These are phyloP conservation scores for Ophiosphaerella korrae DNA, from an alignment of 2,329 filamentous ascomycete genomes.

Conservation along the genomic window DNA sequence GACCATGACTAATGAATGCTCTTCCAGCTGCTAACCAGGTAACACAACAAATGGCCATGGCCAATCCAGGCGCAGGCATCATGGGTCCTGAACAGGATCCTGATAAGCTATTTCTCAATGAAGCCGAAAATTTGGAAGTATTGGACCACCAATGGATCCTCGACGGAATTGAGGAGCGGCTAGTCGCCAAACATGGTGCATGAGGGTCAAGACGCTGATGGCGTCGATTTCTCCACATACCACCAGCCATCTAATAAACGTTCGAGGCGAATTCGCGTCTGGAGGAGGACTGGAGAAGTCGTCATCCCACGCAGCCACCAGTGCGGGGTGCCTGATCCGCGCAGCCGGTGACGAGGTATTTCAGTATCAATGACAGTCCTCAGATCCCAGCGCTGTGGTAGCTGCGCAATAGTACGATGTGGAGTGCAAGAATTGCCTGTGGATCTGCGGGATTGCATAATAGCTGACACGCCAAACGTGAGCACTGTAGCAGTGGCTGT, in stretches of 20 bases:
- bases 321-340: conserved; percentile 22
- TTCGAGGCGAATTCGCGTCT: conserved; percentile 6
- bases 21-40: conserved; percentile 85
- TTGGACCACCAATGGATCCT: conserved; percentile 92
- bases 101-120: conserved; percentile 89
- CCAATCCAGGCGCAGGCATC: conserved; percentile 76
- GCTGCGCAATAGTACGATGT: conserved; percentile 25
- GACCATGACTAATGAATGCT: conserved; percentile 32
- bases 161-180: conserved; percentile 82
- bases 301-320: conserved; percentile 28
- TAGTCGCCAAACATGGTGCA: conserved; percentile 60
- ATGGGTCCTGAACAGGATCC: conserved; percentile 93
- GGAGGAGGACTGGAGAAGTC: conserved; percentile 15
- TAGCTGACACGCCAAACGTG: conserved; percentile 16
- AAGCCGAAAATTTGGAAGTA: conserved; percentile 95
- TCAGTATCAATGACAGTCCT: conserved; percentile 34
- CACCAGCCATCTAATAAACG: conserved; percentile 12
- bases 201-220: conserved; percentile 13
- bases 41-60: conserved; percentile 78
- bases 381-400: conserved; percentile 28
- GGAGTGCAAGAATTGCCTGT: conserved; percentile 14
- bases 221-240: conserved; percentile 9
- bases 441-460: conserved; percentile 18
- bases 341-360: conserved; percentile 27
- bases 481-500: conserved; percentile 6